A percentile compares a stretch with the other conserved stretches of the same genome.
phyloP scores from a whole-genome alignment of 1,284 basidiomycete genomes.

The Boletus holoroseus region DNA sequence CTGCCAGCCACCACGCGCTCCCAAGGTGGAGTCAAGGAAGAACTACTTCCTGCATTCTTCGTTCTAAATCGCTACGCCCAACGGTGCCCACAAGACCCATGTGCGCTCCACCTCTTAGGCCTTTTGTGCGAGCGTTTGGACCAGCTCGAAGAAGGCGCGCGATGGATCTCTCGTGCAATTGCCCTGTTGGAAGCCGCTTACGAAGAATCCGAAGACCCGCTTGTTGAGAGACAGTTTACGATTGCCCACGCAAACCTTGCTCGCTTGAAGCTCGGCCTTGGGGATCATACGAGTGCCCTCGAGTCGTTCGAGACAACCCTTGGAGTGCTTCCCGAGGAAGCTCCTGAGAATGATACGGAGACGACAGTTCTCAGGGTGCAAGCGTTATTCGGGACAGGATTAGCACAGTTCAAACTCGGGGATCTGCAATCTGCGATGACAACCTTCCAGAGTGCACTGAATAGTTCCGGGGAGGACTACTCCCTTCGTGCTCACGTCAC shows the following conservation, averaged over 20 bases:
- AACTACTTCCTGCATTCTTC: slow-evolving; percentile 72
- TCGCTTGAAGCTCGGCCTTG: slow-evolving; percentile 62
- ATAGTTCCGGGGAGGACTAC: slow-evolving; percentile 45
- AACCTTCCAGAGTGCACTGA: slow-evolving; percentile 63
- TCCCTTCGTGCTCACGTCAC: slow-evolving; percentile 62
- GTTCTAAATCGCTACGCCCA: slow-evolving; percentile 75
- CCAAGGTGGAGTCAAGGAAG: slow-evolving; percentile 36
- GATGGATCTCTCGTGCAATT: slow-evolving; percentile 62
- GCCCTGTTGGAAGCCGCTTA: slow-evolving; percentile 79
- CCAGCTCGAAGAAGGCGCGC: slow-evolving; percentile 57
- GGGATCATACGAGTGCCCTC: slow-evolving; percentile 56
- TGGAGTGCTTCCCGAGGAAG: slow-evolving; percentile 57
- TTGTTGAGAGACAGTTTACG: slow-evolving; percentile 74
- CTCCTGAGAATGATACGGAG: slow-evolving; percentile 22
- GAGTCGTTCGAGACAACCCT: slow-evolving; percentile 71
- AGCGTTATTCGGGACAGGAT: slow-evolving; percentile 63
- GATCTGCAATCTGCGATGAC: slow-evolving; percentile 61
- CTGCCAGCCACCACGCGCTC: slow-evolving; percentile 31
- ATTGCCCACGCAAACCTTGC: slow-evolving; percentile 83
- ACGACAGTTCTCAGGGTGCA: slow-evolving; percentile 51
- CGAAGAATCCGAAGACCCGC: slow-evolving; percentile 77
- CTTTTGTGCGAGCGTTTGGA: slow-evolving; percentile 84
- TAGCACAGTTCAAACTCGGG: slow-evolving; percentile 64
- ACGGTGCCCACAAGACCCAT: slow-evolving; percentile 62
- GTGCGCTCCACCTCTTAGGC: slow-evolving; percentile 80